Evolutionary conservation across 2,329 filamentous ascomycete genomes (phyloP).

Genomic region (Cladorrhinum sp.): DNA sequence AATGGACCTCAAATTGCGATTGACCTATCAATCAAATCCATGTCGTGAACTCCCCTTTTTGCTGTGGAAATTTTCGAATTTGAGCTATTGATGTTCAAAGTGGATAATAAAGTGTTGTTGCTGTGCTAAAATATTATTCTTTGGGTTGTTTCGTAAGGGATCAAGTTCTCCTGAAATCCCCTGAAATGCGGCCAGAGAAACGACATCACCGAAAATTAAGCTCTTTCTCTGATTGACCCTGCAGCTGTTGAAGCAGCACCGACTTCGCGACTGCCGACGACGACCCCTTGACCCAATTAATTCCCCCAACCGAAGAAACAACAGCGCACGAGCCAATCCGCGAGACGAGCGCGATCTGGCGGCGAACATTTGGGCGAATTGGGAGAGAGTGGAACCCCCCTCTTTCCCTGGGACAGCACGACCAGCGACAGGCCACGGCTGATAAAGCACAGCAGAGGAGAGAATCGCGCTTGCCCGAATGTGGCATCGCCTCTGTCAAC

Average conservation of each 20-base stretch:
- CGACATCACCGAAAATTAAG: neutral
- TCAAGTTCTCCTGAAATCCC: neutral
- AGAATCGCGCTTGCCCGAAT: slow-evolving; percentile 23
- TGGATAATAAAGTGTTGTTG: neutral
- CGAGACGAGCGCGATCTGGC: neutral
- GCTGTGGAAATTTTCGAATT: neutral
- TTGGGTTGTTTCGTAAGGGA: neutral
- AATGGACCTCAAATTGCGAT: slow-evolving; percentile 15
- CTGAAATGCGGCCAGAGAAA: neutral
- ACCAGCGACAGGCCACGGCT: slow-evolving; percentile 17
- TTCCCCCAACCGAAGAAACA: neutral
- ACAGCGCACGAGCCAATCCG: neutral
- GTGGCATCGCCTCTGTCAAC: slow-evolving; percentile 26
- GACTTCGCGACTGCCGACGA: neutral
- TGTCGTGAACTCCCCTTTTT: neutral
- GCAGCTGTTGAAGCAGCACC: neutral
- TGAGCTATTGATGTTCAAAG: neutral
- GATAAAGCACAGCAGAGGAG: slow-evolving; percentile 21
- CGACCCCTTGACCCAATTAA: slow-evolving; percentile 2
- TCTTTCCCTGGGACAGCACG: neutral
- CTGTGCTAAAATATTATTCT: neutral
- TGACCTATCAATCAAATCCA: slow-evolving; percentile 17
- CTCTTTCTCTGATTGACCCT: neutral
- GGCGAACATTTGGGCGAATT: neutral
- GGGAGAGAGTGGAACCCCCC: neutral